These are phyloP conservation scores for Dillenia turbinata DNA, from an alignment of 164 flowering plant genomes.

Conservation along the genomic window DNA sequence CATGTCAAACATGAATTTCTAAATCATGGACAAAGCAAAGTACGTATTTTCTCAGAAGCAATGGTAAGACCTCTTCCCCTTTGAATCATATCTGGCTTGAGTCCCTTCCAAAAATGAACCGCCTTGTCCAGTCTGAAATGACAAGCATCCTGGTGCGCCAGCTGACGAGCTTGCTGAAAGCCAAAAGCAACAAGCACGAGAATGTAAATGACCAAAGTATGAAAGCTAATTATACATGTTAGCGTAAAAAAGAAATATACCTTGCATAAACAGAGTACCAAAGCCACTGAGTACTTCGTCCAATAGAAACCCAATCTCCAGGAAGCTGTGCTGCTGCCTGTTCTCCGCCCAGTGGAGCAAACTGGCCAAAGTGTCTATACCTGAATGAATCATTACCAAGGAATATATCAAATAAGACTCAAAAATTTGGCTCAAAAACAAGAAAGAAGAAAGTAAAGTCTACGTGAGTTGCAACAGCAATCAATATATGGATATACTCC, in stretches of 20 bases:
- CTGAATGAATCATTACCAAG: slow-evolving; percentile 20
- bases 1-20: no score
- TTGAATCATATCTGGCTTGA: slow-evolving; percentile 59
- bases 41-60: no score
- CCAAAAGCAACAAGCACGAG: neutral
- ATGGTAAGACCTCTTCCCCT: no score
- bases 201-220: neutral
- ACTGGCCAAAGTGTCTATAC: slow-evolving; percentile 90
- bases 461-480: no score
- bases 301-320: slow-evolving; percentile 93
- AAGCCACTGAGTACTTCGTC: slow-evolving; percentile 89
- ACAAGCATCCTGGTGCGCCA: slow-evolving; percentile 93
- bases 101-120: slow-evolving; percentile 88
- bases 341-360: slow-evolving; percentile 96
- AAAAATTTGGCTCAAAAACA: no score
- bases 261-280: slow-evolving; percentile 98
- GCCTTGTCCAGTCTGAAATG: slow-evolving; percentile 79
- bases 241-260: slow-evolving; percentile 24
- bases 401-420: no score
- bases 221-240: neutral
- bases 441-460: no score
- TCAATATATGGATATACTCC: no score
- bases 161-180: slow-evolving; percentile 83
- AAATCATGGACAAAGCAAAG: no score
- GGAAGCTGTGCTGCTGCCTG: slow-evolving; percentile 95